Base-by-base conservation (phyloP, 2,329 filamentous ascomycete species). In the Fusarium chuoi region DNA sequence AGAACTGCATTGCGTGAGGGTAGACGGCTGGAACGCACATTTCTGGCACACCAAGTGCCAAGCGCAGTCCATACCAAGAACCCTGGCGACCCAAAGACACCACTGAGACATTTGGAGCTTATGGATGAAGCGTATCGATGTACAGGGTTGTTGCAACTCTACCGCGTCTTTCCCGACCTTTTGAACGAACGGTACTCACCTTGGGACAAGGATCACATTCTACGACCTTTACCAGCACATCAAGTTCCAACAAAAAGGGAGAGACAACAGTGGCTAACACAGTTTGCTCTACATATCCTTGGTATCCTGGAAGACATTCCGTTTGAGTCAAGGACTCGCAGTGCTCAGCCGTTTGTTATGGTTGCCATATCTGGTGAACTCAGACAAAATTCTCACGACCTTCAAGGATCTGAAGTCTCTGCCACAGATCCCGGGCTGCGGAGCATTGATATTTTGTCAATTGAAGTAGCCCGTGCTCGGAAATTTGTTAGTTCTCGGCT, bases 341-440 rank as follows among this genome's bases (percentile, higher is more conserved):
- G 62, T 39, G 62, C 59, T 7, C 62, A 65, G 7, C 62, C 62
- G 1, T 65, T 65, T 9, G 62, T 64, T 7, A 65, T 64, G 62
- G 59, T 65, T 6, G 59, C 62, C 3, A 42, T 64, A 12, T 65
- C 62, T 3, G 48, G 62, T 9, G 62, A 65, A 18, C 38, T 64
- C 7, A 22, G 24, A 1, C 38, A 52, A 12, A 36, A 4, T 5
- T 18, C 5, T 26, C 36, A 28, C 3, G n/a, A 36, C 3, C 12
- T 20, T n/a, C 35, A 7, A 12, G 24, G 6, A 6, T 22, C 6
- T 6, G 17, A 6, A 4, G 17, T 12, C 9, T 54, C 24, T 15
- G 7, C 10, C 2, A 20, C 30, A 10, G 41, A 36, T 5, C 7
- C 30, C 2, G 15, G 22, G 6, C n/a, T 41, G 2, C 2, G 44